Conservation (phyloP, 2,329 filamentous ascomycete genomes). For the Colletotrichum cuscutae region DNA sequence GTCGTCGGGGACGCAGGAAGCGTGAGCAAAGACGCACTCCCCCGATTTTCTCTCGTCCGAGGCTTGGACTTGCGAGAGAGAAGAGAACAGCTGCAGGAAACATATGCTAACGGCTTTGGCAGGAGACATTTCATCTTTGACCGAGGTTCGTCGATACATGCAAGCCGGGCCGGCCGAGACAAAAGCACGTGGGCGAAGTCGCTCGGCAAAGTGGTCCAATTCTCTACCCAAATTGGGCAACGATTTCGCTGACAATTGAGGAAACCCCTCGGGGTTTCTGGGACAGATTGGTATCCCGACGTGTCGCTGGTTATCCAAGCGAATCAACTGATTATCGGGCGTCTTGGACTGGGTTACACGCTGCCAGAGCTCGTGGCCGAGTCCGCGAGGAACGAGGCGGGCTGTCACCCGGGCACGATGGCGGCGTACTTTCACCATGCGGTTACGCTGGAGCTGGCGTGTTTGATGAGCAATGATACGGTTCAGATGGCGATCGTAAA, state of each 20-base stretch:
- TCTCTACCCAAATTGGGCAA: not conserved
- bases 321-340: slow-evolving; percentile 31
- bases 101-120: not conserved
- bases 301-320: slow-evolving; percentile 31
- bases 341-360: slow-evolving; percentile 20
- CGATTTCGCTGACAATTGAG: not conserved
- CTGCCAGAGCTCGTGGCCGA: slow-evolving; percentile 26
- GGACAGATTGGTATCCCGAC: slow-evolving; percentile 27
- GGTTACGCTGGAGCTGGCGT: slow-evolving; percentile 27
- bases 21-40: not conserved
- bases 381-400: slow-evolving; percentile 26
- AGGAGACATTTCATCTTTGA: slow-evolving; percentile 32
- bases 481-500: slow-evolving; percentile 29
- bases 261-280: not conserved
- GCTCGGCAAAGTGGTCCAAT: not conserved
- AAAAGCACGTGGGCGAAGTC: not conserved
- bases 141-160: slow-evolving; percentile 15
- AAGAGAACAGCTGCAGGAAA: not conserved
- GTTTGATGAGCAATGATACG: slow-evolving; percentile 29
- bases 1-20: not conserved
- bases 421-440: slow-evolving; percentile 33
- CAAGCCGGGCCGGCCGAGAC: not conserved
- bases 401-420: slow-evolving; percentile 28
- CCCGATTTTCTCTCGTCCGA: not conserved
- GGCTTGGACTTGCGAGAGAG: not conserved